Evolutionary conservation across 1,139 yeast species (phyloP), one percentile per base, ranked within the genome.

Genomic region (Suhomyces yuchorum): DNA sequence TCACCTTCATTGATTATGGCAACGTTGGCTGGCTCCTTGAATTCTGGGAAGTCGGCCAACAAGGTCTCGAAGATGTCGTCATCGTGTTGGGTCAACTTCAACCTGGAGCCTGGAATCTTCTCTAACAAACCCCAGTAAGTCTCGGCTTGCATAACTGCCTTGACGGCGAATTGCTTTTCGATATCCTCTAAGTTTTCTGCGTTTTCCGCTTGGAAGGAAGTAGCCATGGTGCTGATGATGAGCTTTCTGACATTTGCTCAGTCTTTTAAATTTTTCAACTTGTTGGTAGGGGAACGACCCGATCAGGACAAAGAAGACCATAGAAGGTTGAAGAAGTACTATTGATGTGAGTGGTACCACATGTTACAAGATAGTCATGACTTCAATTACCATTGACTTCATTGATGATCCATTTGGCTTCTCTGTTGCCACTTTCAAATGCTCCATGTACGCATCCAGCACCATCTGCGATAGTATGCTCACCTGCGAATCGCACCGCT

Each of bases 151-250:
- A 82, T 84, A 22, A 95, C 99, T 8, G 98, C 99, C 71, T 89
- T 91, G 54, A 95, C 99, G 44, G 99, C 98, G 63, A 93, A 93
- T 73, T 92, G 97, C 79, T 83, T 88, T 70, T 92, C 98, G 62
- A 93, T 89, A 56, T 78, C 85, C 63, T 80, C 85, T 53, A 78
- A 68, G 70, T 81, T 81, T 46, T 81, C 85, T 17, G 85, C 84
- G 49, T 68, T 71, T 56, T 81, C 84, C 14, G 85, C 82, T 55
- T 75, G 72, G 56, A 77, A 74, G 57, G 57, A 58, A 28, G 69
- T 43, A 36, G 52, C 43, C 56, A 52, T 53, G 37, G 44, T 44
- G 36, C 7, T 30, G 33, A 30, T n/a, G 34, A 26, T 26, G n/a
- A n/a, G n/a, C n/a, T 28, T 9, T n/a, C 32, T 12, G 34, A 8